A percentile compares a stretch with the other conserved stretches of the same genome.
These are phyloP conservation scores for Glycine soja DNA, from an alignment of 306 rosid species.

Conservation along the genomic window DNA sequence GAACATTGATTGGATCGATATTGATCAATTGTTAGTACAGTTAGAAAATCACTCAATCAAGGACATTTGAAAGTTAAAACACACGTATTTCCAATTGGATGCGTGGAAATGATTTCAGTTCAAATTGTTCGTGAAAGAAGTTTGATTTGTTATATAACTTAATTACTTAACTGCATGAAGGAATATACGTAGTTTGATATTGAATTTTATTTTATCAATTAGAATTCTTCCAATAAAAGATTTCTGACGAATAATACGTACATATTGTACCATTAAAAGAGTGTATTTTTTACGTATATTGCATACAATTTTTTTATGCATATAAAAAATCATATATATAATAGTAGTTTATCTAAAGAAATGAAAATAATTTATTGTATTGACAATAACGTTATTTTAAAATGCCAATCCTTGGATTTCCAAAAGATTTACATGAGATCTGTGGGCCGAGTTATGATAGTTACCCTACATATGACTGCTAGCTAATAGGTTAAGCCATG, in stretches of 20 bases:
- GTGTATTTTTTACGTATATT: background rate
- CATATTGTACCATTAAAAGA: background rate
- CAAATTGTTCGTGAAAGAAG: background rate
- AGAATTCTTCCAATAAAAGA: background rate
- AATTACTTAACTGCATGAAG: background rate
- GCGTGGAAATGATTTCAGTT: background rate
- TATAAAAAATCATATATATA: too few species aligned
- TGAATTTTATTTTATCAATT: background rate
- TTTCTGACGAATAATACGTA: background rate
- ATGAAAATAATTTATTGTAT: background rate
- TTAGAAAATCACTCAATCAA: conserved; percentile 9
- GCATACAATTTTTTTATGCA: background rate
- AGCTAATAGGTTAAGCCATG: conserved; percentile 7
- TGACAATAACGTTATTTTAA: background rate
- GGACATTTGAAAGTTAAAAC: background rate
- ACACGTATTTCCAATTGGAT: conserved; percentile 1
- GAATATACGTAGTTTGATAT: background rate
- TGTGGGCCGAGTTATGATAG: conserved; percentile 3
- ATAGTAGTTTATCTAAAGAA: background rate
- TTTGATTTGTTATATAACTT: conserved; percentile 9
- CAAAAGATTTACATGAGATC: background rate
- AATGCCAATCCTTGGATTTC: conserved; percentile 5
- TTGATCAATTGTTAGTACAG: conserved; percentile 1
- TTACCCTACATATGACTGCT: conserved; percentile 29
- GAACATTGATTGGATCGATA: conserved; percentile 23